These are phyloP conservation scores for Rhodomyrtus psidioides DNA, from an alignment of 441 rosid genomes.

Conservation along the genomic window DNA sequence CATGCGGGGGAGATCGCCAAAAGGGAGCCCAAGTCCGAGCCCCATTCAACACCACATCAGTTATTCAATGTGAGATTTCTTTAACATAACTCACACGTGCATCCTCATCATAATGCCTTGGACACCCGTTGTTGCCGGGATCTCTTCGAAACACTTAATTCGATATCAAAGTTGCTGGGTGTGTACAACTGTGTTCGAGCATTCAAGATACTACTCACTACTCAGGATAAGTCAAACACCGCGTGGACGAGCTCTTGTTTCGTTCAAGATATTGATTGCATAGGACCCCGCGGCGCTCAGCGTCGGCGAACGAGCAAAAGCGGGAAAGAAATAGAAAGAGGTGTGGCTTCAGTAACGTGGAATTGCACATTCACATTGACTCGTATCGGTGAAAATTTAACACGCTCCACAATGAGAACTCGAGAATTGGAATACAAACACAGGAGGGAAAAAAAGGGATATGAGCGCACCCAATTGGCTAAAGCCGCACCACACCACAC, in stretches of 20 bases:
- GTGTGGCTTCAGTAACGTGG: neutral
- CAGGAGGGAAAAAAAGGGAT: neutral
- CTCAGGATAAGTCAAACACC: neutral
- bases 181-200: neutral
- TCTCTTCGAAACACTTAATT: neutral
- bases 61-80: no score
- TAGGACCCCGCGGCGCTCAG: neutral
- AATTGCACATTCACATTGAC: neutral
- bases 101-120: neutral
- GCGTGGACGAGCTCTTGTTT: neutral
- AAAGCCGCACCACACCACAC: neutral
- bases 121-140: neutral
- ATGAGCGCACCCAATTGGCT: neutral
- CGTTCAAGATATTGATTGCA: no score
- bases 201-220: neutral
- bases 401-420: neutral
- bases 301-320: fast-evolving
- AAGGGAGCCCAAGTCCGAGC: no score
- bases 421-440: neutral
- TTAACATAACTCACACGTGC: no score
- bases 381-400: neutral
- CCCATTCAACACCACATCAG: no score
- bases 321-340: neutral
- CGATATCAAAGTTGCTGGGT: neutral
- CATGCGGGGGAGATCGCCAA: no score